Evolutionary conservation across 2,329 filamentous ascomycete species (phyloP).

Genomic region (Monosporascus sp.): DNA sequence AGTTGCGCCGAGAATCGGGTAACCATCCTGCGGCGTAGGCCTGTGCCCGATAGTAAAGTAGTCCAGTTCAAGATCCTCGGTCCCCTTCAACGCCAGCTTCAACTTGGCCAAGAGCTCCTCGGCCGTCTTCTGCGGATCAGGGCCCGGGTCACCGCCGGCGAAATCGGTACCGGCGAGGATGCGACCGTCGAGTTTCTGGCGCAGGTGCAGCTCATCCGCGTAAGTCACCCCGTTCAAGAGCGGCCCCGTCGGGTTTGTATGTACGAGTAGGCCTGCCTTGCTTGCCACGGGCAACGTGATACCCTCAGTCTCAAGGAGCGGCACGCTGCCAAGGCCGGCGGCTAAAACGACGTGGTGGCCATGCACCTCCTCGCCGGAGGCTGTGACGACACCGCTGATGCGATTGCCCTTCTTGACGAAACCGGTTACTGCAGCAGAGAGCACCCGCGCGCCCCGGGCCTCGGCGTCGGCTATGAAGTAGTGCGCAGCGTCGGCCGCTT

Average conservation of each 20-base stretch:
- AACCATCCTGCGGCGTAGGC: conserved; percentile 21
- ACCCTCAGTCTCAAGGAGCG: conserved; percentile 17
- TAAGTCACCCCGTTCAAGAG: conserved; percentile 18
- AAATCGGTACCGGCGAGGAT: conserved; percentile 19
- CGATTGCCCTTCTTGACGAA: conserved; percentile 10
- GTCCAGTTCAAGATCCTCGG: conserved; percentile 19
- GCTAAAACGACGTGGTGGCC: conserved; percentile 26
- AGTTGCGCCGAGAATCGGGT: conserved; percentile 22
- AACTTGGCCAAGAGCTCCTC: conserved; percentile 16
- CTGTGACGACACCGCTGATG: conserved; percentile 12
- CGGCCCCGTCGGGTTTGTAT: conserved; percentile 18
- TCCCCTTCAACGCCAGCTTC: conserved; percentile 11
- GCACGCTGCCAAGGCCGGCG: conserved; percentile 21
- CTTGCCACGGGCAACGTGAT: conserved; percentile 18
- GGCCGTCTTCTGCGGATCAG: conserved; percentile 16
- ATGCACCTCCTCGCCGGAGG: conserved; percentile 3
- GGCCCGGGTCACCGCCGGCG: conserved; percentile 16
- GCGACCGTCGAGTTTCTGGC: conserved; percentile 24
- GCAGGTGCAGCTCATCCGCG: conserved; percentile 20
- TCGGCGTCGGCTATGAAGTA: conserved; percentile 15
- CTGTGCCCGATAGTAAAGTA: conserved; percentile 23
- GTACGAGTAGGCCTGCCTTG: conserved; percentile 22
- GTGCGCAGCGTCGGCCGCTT: conserved; percentile 19
- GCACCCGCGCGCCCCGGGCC: conserved; percentile 7
- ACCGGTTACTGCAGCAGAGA: conserved; percentile 9